phyloP scores from a whole-genome alignment of 1,284 basidiomycete genomes.

The Ustanciosporium gigantosporum region DNA sequence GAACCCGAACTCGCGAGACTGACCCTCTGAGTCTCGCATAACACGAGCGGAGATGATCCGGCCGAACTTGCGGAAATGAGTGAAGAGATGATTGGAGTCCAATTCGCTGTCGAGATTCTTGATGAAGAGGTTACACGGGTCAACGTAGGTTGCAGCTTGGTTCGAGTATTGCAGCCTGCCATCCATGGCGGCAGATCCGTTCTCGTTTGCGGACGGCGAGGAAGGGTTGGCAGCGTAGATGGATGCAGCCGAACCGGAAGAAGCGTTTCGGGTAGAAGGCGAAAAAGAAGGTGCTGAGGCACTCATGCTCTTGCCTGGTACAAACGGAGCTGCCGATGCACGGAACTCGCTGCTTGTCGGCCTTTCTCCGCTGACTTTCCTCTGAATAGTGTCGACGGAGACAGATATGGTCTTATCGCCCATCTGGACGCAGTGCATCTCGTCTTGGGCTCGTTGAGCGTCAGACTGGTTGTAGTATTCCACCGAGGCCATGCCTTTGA shows the following conservation, averaged over 20 bases:
- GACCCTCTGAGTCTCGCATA: constrained; percentile 83
- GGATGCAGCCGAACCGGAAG: constrained; percentile 35
- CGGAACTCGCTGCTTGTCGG: constrained; percentile 36
- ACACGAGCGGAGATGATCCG: constrained; percentile 74
- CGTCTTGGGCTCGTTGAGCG: constrained; percentile 41
- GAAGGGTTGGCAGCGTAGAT: constrained; percentile 26
- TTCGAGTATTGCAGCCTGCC: constrained; percentile 38
- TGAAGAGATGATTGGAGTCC: constrained; percentile 41
- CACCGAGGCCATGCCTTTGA: constrained; percentile 50
- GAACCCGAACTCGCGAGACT: constrained; percentile 91
- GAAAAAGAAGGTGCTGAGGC: constrained; percentile 43
- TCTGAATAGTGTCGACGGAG: constrained; percentile 26
- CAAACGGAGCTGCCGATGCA: constrained; percentile 40
- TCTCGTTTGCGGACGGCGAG: constrained; percentile 3
- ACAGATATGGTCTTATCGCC: constrained; percentile 52
- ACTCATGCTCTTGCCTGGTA: constrained; percentile 34
- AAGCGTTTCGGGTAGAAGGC: constrained; percentile 25
- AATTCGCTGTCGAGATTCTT: constrained; percentile 49
- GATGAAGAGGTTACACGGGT: constrained; percentile 57
- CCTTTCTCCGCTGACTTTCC: constrained; percentile 18
- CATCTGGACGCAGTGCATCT: constrained; percentile 51
- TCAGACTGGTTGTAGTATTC: constrained; percentile 45
- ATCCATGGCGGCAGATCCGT: constrained; percentile 7
- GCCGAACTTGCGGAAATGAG: constrained; percentile 49
- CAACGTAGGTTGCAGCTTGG: constrained; percentile 47